These are phyloP conservation scores for Waltergamsia citrina DNA, from an alignment of 2,329 filamentous ascomycete genomes.

Conservation along the genomic window DNA sequence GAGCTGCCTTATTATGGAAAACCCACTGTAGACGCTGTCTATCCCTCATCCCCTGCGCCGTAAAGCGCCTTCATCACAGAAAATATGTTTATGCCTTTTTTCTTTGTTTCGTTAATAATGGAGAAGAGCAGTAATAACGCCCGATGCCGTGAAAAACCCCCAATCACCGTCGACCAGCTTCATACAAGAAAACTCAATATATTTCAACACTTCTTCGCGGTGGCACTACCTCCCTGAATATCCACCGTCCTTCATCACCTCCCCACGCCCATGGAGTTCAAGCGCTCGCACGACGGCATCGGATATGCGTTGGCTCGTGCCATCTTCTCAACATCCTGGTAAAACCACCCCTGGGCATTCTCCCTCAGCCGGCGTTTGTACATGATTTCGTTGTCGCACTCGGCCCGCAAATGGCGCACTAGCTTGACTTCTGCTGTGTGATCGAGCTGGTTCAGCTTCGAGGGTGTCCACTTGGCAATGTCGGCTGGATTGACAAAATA, in stretches of 20 bases:
- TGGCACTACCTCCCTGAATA: neutral
- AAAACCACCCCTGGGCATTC: slow-evolving; percentile 82
- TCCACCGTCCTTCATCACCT: neutral
- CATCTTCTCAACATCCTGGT: slow-evolving; percentile 71
- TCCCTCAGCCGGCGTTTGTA: slow-evolving; percentile 59
- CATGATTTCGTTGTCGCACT: slow-evolving; percentile 67
- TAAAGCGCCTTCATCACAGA: too few species aligned
- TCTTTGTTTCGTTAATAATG: too few species aligned
- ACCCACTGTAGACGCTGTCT: too few species aligned
- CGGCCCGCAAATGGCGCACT: slow-evolving; percentile 53
- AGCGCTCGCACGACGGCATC: slow-evolving; percentile 42
- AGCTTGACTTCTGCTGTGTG: slow-evolving; percentile 66
- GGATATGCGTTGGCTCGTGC: slow-evolving; percentile 49
- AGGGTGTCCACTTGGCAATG: slow-evolving; percentile 56
- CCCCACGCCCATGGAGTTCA: slow-evolving; percentile 15
- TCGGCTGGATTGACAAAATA: slow-evolving; percentile 83
- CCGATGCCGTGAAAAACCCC: too few species aligned
- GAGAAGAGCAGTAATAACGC: too few species aligned
- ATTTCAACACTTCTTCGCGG: too few species aligned
- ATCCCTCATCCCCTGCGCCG: too few species aligned
- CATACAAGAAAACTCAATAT: too few species aligned
- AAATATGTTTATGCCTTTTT: too few species aligned
- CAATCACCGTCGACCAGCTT: too few species aligned
- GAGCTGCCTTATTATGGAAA: too few species aligned
- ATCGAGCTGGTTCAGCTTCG: slow-evolving; percentile 68